Evolutionary conservation across 148 eudicot genomes (phyloP).

Genomic region (Linanthus parryae): DNA sequence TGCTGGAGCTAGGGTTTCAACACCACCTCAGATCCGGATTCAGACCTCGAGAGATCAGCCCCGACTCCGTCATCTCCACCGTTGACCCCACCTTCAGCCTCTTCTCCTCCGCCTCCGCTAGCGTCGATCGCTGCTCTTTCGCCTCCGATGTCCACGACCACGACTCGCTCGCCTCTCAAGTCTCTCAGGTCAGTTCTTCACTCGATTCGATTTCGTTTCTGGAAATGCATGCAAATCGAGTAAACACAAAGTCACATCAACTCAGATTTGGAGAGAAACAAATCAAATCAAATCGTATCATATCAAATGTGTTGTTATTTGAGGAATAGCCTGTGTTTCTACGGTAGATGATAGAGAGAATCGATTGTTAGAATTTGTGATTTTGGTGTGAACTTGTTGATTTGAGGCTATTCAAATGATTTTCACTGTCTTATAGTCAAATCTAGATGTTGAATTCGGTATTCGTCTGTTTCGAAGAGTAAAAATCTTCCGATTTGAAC

Average conservation of each 20-base stretch:
- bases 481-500: conserved; percentile 25
- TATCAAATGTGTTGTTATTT: background rate
- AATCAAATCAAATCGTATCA: too few species aligned
- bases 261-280: background rate
- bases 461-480: conserved; percentile 14
- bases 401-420: background rate
- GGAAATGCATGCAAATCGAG: background rate
- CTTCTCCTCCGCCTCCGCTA: conserved; percentile 69
- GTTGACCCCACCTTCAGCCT: conserved; percentile 49
- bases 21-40: conserved; percentile 9
- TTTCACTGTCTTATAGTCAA: background rate
- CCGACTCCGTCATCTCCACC: conserved; percentile 61
- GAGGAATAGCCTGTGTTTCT: background rate
- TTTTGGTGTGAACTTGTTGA: background rate
- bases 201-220: background rate
- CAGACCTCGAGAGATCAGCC: conserved; percentile 43
- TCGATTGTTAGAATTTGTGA: background rate
- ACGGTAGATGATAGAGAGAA: background rate
- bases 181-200: conserved; percentile 26
- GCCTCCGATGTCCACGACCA: conserved; percentile 54
- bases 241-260: background rate
- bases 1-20: conserved; percentile 34
- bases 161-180: conserved; percentile 36
- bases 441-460: conserved; percentile 4
- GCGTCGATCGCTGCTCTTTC: conserved; percentile 65